Conservation (phyloP, 2,329 filamentous ascomycete species). For the Xylaria multiplex region DNA sequence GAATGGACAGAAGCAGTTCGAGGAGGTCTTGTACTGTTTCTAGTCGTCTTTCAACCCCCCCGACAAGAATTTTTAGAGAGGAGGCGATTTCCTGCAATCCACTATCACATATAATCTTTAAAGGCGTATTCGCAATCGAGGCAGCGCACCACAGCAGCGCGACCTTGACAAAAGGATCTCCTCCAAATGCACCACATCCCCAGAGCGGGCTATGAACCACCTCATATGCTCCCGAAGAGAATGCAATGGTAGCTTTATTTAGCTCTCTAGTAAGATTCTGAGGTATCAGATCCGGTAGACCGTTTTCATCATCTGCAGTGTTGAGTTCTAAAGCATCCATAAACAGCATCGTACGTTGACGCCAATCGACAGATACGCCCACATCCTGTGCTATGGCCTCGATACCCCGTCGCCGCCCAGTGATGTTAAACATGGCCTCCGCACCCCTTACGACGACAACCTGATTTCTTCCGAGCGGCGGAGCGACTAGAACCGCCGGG, state of each 20-base stretch:
- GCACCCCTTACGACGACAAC: slow-evolving; percentile 22
- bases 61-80: slow-evolving; percentile 3
- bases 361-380: slow-evolving; percentile 8
- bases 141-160: slow-evolving; percentile 25
- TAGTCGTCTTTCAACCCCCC: background rate
- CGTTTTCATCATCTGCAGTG: slow-evolving; percentile 6
- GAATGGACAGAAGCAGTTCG: slow-evolving; percentile 13
- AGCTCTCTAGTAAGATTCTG: slow-evolving; percentile 7
- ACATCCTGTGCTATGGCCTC: background rate
- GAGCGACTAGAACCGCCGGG: slow-evolving; percentile 23
- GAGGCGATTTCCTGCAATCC: background rate
- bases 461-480: slow-evolving; percentile 9
- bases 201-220: slow-evolving; percentile 21
- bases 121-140: background rate
- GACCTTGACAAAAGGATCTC: slow-evolving; percentile 28
- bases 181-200: slow-evolving; percentile 30
- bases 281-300: slow-evolving; percentile 14
- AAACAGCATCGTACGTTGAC: slow-evolving; percentile 25
- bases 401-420: slow-evolving; percentile 21
- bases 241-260: slow-evolving; percentile 23
- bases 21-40: slow-evolving; percentile 6
- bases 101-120: slow-evolving; percentile 22
- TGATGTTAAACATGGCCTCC: slow-evolving; percentile 22
- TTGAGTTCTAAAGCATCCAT: slow-evolving; percentile 28
- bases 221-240: slow-evolving; percentile 22